Evolutionary conservation across 352 stramenopile species (phyloP).

Genomic region (Phytophthora lateralis): DNA sequence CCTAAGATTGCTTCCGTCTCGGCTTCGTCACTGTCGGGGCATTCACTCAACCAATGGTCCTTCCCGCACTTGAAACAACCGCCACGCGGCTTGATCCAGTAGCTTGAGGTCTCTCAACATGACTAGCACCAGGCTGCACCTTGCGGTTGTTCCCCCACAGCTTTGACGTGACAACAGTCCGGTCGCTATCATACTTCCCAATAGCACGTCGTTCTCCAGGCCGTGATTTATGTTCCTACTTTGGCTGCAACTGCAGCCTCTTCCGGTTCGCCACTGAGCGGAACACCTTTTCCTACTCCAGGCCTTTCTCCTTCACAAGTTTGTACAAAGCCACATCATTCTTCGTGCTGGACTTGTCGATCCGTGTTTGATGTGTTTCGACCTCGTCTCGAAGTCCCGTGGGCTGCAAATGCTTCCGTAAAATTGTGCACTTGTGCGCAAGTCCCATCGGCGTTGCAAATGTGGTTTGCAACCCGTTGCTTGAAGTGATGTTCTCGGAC

Average conservation of each 20-base stretch:
- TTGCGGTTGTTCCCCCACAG: background rate
- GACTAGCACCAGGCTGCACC: background rate
- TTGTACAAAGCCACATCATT: conserved; percentile 17
- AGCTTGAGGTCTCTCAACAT: background rate
- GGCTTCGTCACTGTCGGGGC: conserved; percentile 11
- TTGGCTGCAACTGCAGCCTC: conserved; percentile 2
- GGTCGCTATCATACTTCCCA: background rate
- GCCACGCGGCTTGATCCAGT: background rate
- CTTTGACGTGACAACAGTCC: background rate
- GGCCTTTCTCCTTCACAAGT: conserved; percentile 19
- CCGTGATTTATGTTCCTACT: background rate
- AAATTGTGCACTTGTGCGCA: conserved; percentile 14
- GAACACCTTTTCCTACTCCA: conserved; percentile 27
- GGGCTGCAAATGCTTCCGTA: conserved; percentile 11
- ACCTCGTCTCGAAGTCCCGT: conserved; percentile 10
- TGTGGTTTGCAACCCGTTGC: conserved; percentile 14
- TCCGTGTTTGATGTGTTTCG: conserved; percentile 7
- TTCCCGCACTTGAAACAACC: conserved; percentile 23
- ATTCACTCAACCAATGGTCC: conserved; percentile 18
- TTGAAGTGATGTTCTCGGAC: conserved; percentile 23
- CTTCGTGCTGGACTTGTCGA: background rate
- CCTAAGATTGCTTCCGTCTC: conserved; percentile 1
- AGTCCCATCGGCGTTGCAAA: conserved; percentile 12
- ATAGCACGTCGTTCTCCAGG: background rate
- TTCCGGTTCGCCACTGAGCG: conserved; percentile 5